phyloP scores from a whole-genome alignment of 192 early-diverging fungal genomes.

The Thamnidium elegans region DNA sequence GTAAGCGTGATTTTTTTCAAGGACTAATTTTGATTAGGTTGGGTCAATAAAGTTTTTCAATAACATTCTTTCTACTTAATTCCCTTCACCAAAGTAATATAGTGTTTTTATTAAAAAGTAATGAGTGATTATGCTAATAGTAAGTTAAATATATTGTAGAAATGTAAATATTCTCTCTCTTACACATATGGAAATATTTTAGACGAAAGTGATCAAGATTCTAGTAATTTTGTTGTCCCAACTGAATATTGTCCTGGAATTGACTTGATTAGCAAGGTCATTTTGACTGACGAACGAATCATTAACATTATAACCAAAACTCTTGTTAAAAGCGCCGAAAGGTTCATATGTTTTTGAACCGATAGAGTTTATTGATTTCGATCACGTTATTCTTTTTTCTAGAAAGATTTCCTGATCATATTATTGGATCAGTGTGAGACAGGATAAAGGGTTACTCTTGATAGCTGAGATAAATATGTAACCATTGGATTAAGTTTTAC shows the following conservation, averaged over 20 bases:
- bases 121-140: not conserved
- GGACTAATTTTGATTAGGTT: no score
- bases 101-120: no score
- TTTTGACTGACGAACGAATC: not conserved
- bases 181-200: slow-evolving; percentile 5
- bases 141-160: not conserved
- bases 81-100: not conserved
- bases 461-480: no score
- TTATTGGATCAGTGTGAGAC: no score
- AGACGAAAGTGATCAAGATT: not conserved
- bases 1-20: no score
- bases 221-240: not conserved
- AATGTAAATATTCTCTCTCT: slow-evolving; percentile 4
- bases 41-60: no score
- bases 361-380: not conserved
- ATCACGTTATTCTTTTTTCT: no score
- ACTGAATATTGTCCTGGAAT: not conserved
- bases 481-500: no score
- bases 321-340: not conserved
- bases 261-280: no score
- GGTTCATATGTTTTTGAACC: not conserved
- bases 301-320: not conserved
- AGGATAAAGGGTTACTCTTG: no score
- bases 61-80: not conserved
- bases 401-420: no score